Percentiles rank a stretch among this genome's conserved stretches.
These are phyloP conservation scores for Tuber brumale DNA, from an alignment of 495 filamentous ascomycete genomes.

Conservation along the genomic window DNA sequence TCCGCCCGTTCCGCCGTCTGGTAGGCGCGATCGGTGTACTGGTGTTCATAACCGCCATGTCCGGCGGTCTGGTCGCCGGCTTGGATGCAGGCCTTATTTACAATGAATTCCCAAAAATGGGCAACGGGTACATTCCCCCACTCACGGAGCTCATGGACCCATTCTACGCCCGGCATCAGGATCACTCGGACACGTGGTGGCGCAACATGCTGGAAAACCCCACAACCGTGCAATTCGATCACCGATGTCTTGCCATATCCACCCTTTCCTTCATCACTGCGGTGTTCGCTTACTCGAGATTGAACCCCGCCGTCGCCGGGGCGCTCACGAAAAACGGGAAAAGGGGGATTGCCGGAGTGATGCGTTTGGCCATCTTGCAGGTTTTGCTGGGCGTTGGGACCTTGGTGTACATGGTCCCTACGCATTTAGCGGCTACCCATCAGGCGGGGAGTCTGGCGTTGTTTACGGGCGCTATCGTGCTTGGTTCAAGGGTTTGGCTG, in stretches of 20 bases:
- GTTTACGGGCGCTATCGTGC: slow-evolving; percentile 69
- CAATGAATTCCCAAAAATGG: slow-evolving; percentile 97
- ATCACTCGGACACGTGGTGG: slow-evolving; percentile 81
- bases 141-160: slow-evolving; percentile 70
- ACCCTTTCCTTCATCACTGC: slow-evolving; percentile 76
- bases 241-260: slow-evolving; percentile 81
- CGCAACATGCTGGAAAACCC: slow-evolving; percentile 96
- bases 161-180: slow-evolving; percentile 75
- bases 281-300: slow-evolving; percentile 68
- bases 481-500: slow-evolving; percentile 49
- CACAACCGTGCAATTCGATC: slow-evolving; percentile 85
- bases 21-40: slow-evolving; percentile 65
- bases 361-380: slow-evolving; percentile 77
- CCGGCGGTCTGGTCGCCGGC: slow-evolving; percentile 86
- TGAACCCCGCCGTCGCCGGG: slow-evolving; percentile 54
- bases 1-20: slow-evolving; percentile 65
- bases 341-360: slow-evolving; percentile 69
- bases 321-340: slow-evolving; percentile 58
- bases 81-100: slow-evolving; percentile 95
- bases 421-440: slow-evolving; percentile 78
- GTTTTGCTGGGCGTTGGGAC: slow-evolving; percentile 81
- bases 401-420: slow-evolving; percentile 85
- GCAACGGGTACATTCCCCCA: slow-evolving; percentile 70
- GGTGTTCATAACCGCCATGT: slow-evolving; percentile 85
- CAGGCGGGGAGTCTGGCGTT: slow-evolving; percentile 86